phyloP scores from a whole-genome alignment of 495 filamentous ascomycete genomes.

The Cudoniella acicularis region DNA sequence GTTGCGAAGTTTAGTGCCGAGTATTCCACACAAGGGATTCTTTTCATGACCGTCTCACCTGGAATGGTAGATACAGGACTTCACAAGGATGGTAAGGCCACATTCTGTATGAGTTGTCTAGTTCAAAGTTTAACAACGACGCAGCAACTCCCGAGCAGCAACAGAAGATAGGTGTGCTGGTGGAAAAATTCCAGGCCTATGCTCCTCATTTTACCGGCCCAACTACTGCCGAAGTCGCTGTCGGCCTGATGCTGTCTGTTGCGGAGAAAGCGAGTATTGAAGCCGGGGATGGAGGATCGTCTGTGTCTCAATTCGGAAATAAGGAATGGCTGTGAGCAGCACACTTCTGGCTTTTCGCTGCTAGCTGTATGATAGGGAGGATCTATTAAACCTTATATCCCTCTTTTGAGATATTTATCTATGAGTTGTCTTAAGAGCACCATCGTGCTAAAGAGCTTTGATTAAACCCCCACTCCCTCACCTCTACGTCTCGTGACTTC shows the following conservation, averaged over 20 bases:
- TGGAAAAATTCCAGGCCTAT: conserved; percentile 39
- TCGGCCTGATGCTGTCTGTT: conserved; percentile 32
- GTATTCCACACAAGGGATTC: conserved; percentile 43
- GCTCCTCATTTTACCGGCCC: conserved; percentile 50
- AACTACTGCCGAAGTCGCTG: conserved; percentile 37
- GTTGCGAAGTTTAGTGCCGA: conserved; percentile 43
- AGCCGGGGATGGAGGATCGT: conserved; percentile 44
- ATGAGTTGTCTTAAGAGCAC: no score
- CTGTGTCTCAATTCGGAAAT: conserved; percentile 52
- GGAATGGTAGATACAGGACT: conserved; percentile 40
- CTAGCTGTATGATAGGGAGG: no score
- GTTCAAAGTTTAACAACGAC: not conserved
- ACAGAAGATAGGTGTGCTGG: conserved; percentile 23
- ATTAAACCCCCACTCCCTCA: no score
- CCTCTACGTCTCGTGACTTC: no score
- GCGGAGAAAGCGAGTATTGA: conserved; percentile 44
- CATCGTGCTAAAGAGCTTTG: no score
- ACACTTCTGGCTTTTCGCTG: no score
- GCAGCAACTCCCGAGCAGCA: conserved; percentile 34
- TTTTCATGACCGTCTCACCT: conserved; percentile 48
- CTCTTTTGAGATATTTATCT: no score
- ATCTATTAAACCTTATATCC: no score
- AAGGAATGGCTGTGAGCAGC: conserved; percentile 43
- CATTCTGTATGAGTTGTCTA: not conserved
- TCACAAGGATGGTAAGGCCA: not conserved